A percentile compares a stretch with the other conserved stretches of the same genome.
These are phyloP conservation scores for Phylloporus rhodoxanthus DNA, from an alignment of 768 basidiomycete species.

Conservation along the genomic window DNA sequence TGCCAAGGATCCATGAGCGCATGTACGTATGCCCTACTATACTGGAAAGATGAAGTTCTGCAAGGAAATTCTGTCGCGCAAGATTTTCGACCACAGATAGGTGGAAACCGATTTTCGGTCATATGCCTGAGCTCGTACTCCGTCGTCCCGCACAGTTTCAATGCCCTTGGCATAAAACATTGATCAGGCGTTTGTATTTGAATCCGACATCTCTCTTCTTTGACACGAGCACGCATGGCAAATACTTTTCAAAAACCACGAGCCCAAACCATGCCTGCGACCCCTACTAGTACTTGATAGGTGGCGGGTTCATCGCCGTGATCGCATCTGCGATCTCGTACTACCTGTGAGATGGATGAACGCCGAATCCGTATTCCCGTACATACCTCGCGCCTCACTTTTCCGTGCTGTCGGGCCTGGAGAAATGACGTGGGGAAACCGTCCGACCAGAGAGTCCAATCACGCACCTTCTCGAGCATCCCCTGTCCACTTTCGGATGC, in stretches of 20 bases:
- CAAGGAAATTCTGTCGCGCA: conserved; percentile 74
- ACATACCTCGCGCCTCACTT: conserved; percentile 90
- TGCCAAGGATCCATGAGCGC: no score
- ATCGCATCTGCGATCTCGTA: conserved; percentile 87
- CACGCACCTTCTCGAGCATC: conserved; percentile 85
- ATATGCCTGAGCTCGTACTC: conserved; percentile 88
- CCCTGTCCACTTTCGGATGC: conserved; percentile 95
- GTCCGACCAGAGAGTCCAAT: not conserved
- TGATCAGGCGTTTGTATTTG: conserved; percentile 88
- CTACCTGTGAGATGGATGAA: conserved; percentile 86
- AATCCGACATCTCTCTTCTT: conserved; percentile 99
- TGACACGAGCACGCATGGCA: conserved; percentile 90
- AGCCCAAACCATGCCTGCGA: no score
- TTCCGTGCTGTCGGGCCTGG: conserved; percentile 67
- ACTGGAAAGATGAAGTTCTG: conserved; percentile 94
- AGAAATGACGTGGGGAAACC: not conserved
- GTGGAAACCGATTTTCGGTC: conserved; percentile 71
- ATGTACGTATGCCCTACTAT: no score
- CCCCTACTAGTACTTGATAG: conserved; percentile 94
- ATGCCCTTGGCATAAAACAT: conserved; percentile 95
- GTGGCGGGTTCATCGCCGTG: conserved; percentile 81
- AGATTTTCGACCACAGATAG: conserved; percentile 63
- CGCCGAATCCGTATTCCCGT: conserved; percentile 96
- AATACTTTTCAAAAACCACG: conserved; percentile 99
- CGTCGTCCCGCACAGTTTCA: conserved; percentile 92